Conservation (phyloP, 1,284 basidiomycete genomes). For the Moesziomyces globuligerus region DNA sequence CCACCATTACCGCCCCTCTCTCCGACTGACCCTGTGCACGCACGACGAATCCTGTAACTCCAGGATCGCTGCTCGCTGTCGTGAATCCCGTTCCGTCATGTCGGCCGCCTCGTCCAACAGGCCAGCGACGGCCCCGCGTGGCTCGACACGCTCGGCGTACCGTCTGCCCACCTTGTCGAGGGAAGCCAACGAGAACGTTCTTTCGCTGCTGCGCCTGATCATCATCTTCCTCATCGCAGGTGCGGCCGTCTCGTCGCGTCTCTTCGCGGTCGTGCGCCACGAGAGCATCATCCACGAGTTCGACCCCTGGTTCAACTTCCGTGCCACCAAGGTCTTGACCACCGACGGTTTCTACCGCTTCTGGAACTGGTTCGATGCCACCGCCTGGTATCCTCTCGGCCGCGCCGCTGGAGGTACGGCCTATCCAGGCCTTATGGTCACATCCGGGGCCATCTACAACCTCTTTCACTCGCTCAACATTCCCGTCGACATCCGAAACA, state of each 20-base stretch:
- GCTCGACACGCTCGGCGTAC: conserved; percentile 33
- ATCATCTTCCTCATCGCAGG: conserved; percentile 68
- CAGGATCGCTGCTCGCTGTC: conserved; percentile 5
- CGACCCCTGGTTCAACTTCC: conserved; percentile 80
- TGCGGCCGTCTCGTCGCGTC: conserved; percentile 91
- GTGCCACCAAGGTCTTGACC: conserved; percentile 85
- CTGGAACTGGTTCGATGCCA: conserved; percentile 97
- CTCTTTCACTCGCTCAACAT: conserved; percentile 86
- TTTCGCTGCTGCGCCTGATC: conserved; percentile 61
- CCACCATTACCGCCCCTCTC: neutral
- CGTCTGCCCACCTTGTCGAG: conserved; percentile 43
- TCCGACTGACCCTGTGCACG: conserved; percentile 2
- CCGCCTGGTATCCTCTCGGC: conserved; percentile 94
- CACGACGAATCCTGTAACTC: conserved; percentile 4
- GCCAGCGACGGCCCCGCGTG: conserved; percentile 1
- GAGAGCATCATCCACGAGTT: conserved; percentile 99
- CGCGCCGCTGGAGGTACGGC: conserved; percentile 98
- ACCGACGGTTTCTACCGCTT: conserved; percentile 66
- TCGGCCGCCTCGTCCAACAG: conserved; percentile 20
- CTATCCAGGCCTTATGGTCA: conserved; percentile 96
- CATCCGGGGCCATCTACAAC: conserved; percentile 95
- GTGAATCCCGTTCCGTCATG: conserved; percentile 6
- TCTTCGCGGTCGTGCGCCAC: conserved; percentile 97
- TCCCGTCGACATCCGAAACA: conserved; percentile 95
- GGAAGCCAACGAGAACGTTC: conserved; percentile 52